phyloP scores from a whole-genome alignment of 2,329 filamentous ascomycete species.

The Ascocoryne sarcoides region DNA sequence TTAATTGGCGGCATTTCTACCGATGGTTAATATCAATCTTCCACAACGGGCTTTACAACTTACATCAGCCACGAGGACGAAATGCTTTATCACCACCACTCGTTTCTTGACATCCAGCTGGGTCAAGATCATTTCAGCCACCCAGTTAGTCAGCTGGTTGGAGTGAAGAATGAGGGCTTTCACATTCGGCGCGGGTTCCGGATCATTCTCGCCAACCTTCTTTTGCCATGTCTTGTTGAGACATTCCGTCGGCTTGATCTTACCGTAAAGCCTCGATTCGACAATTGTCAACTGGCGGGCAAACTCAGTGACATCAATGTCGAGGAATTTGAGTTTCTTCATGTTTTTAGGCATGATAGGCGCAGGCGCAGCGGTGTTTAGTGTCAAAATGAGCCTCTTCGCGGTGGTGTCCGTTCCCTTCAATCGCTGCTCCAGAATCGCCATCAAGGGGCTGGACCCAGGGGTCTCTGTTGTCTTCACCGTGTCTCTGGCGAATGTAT shows the following conservation, averaged over 20 bases:
- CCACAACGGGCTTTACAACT: constrained; percentile 31
- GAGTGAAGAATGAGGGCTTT: constrained; percentile 96
- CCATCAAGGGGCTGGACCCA: constrained; percentile 74
- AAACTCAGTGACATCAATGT: constrained; percentile 93
- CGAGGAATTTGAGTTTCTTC: constrained; percentile 98
- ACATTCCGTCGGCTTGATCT: constrained; percentile 93
- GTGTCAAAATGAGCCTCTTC: constrained; percentile 78
- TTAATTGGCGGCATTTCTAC: constrained; percentile 84
- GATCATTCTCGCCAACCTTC: constrained; percentile 73
- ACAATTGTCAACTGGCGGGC: constrained; percentile 97
- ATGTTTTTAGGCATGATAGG: constrained; percentile 98
- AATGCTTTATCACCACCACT: constrained; percentile 97
- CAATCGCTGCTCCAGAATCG: constrained; percentile 79
- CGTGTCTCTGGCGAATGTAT: constrained; percentile 82
- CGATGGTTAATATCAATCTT: constrained; percentile 14
- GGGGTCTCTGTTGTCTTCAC: constrained; percentile 91
- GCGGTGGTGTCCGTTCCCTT: constrained; percentile 80
- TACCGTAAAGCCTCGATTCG: constrained; percentile 87
- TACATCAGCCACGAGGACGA: constrained; percentile 92
- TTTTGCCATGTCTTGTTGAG: constrained; percentile 99
- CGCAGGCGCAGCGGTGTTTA: constrained; percentile 71
- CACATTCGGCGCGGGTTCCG: constrained; percentile 85
- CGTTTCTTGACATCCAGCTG: constrained; percentile 93
- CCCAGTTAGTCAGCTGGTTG: constrained; percentile 98
- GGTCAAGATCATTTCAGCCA: constrained; percentile 95